phyloP scores from a whole-genome alignment of 2,329 filamentous ascomycete genomes.

The Fusarium sp. region DNA sequence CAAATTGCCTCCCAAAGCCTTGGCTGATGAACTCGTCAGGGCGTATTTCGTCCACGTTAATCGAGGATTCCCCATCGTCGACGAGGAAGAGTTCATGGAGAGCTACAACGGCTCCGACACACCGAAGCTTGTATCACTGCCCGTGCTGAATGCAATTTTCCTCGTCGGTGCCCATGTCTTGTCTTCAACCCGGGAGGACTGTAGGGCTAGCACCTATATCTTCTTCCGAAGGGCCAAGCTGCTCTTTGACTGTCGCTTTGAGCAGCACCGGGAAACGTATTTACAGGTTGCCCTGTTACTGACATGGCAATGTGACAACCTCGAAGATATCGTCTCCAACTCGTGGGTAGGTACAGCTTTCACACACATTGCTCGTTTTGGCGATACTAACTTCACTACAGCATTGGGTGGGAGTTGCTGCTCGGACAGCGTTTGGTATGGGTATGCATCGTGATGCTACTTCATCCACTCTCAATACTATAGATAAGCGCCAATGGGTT shows the following conservation, averaged over 20 bases:
- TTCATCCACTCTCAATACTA: slow-evolving; percentile 48
- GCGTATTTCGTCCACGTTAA: slow-evolving; percentile 68
- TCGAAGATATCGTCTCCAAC: slow-evolving; percentile 69
- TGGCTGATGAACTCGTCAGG: slow-evolving; percentile 65
- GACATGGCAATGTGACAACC: slow-evolving; percentile 69
- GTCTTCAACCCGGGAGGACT: slow-evolving; percentile 57
- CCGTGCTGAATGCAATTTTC: slow-evolving; percentile 66
- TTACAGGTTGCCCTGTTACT: slow-evolving; percentile 69
- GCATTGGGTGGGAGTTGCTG: slow-evolving; percentile 67
- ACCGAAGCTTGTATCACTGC: slow-evolving; percentile 60
- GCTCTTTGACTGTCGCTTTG: slow-evolving; percentile 67
- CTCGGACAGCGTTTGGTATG: slow-evolving; percentile 66
- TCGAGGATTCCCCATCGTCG: slow-evolving; percentile 66
- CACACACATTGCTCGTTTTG: too few relatives aligned
- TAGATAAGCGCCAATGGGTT: slow-evolving; percentile 56
- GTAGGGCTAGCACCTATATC: slow-evolving; percentile 58
- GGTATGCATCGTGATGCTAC: slow-evolving; percentile 64
- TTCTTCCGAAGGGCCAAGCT: slow-evolving; percentile 68
- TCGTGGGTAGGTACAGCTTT: slow-evolving; percentile 51
- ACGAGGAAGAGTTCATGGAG: slow-evolving; percentile 66
- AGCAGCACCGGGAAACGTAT: slow-evolving; percentile 67
- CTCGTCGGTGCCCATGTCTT: slow-evolving; percentile 67
- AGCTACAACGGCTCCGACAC: slow-evolving; percentile 64
- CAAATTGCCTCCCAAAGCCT: slow-evolving; percentile 61
- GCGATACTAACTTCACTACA: too few relatives aligned